Base-by-base conservation (phyloP, 108 stramenopile genomes). In the Epithemia pelagica region DNA sequence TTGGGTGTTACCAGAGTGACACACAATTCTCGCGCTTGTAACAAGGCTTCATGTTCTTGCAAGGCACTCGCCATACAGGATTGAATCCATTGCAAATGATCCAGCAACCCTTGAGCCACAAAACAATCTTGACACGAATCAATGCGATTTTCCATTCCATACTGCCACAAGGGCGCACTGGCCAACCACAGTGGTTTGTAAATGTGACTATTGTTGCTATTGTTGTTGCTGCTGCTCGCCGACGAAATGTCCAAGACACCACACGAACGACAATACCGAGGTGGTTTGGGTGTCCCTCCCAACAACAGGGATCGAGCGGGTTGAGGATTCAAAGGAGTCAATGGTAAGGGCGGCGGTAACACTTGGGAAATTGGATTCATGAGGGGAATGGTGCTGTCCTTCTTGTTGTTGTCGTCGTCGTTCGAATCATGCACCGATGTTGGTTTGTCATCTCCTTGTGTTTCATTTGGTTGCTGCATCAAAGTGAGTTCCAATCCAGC, bases 111-210 rank as follows among this genome's bases (percentile, higher is more conserved):
- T 72, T 90, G 88, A 2, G 82, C 82, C 23, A 82, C 61, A 30
- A 29, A 55, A 64, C 91, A 93, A 61, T 84, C 68, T 23, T 73
- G 68, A 63, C 91, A 88, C 30, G 89, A 52, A 59, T 88, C 83
- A 0, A 79, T 70, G 18, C 84, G 62, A 32, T 74, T 73, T 71
- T 93, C 92, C 71, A 79, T 77, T 33, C 86, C 84, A 66, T 90
- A 93, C 64, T 89, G 87, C 3, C 80, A 64, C 28, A 93, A 52
- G 7, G 91, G 91, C 0, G 82, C 73, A 15, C 74, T 46, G 74
- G 63, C 21, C 33, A 58, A 70, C 69, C 76, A 61, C 76, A 68
- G 19, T 79, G 18, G 64, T 0, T 23, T 61, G n/a, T 54, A 56
- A 22, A 46, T 24, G 2, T 54, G 18, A 8, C 23, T 51, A 61